These are phyloP conservation scores for Liriodendron chinense DNA, from an alignment of 164 flowering plant species.

Conservation along the genomic window DNA sequence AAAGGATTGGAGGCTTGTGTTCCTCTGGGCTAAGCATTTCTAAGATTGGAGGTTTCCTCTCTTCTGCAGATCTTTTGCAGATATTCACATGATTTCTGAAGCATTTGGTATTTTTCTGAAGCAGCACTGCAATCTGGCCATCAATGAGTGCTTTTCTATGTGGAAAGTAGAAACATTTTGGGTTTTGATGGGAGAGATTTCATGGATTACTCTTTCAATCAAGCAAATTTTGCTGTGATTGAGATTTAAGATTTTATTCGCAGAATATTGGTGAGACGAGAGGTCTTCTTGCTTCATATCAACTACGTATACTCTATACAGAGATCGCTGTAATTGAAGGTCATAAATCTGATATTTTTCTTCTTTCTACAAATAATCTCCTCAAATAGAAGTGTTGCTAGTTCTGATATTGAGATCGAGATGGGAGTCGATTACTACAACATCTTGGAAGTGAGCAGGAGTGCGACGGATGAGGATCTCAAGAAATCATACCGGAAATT, in stretches of 20 bases:
- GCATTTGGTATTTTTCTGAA: neutral
- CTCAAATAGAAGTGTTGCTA: neutral
- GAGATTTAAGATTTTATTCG: neutral
- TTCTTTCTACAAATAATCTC: neutral
- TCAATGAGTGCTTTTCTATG: neutral
- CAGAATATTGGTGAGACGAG: neutral
- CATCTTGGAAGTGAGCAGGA: slow-evolving; percentile 28
- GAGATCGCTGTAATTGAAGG: neutral
- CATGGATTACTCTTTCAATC: neutral
- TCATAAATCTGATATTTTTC: neutral
- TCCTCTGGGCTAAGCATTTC: neutral
- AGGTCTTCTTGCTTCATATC: neutral
- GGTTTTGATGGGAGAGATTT: neutral
- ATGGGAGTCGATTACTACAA: slow-evolving; percentile 42
- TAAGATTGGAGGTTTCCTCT: neutral
- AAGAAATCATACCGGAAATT: slow-evolving; percentile 35
- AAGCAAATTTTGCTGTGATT: neutral
- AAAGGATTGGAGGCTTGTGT: neutral
- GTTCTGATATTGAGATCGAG: neutral
- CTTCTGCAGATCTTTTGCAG: neutral
- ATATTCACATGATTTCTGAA: neutral
- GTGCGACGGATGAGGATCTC: slow-evolving; percentile 35
- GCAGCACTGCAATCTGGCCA: neutral
- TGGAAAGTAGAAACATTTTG: no score
- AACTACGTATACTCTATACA: neutral